Evolutionary conservation across 2,329 filamentous ascomycete species (phyloP), one percentile per base, ranked within the genome.

Genomic region (Trichoderma oligosporum): DNA sequence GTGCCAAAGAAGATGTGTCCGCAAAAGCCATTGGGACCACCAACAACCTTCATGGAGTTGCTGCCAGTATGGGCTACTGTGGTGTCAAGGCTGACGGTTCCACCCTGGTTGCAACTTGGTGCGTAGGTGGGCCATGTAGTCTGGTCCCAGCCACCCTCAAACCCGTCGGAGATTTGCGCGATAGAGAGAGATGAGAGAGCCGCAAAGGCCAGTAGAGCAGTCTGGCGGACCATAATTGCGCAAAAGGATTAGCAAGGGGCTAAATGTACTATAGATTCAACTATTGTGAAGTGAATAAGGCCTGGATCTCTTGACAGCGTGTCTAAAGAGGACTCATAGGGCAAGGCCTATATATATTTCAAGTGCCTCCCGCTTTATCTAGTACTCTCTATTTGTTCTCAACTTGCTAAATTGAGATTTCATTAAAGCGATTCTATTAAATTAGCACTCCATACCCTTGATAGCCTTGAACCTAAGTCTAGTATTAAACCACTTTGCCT

Each of bases 1-100:
- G 52, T 55, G 52, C 52, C 52, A 8, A 55, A 55, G 42, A 55
- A 55, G 31, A 55, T 55, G 24, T 55, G 52, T 46, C 52, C 52
- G 16, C 52, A 55, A 36, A n/a, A 55, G 41, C 52, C 52, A 46
- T 55, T 55, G 12, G 52, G 31, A 12, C 52, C 52, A 46, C 52
- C 52, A 38, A 55, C 52, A 7, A 55, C 41, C n/a, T 55, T 55
- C 7, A 55, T 55, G 7, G 52, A 55, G 12, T 55, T 55, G 31
- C 41, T 55, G 27, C 52, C 52, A 22, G 39, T 55, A 45, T 55
- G 52, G 14, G 52, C 52, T 29, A 55, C 41, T 46, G 41, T 55
- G n/a, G 52, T 55, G 22, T 55, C 52, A 7, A 55, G 41, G 12
- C 52, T 55, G 41, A 46, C 41, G 33, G 31, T 55, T 24, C 52